phyloP scores from a whole-genome alignment of 257 asterid genomes.

The Anisodus acutangulus region DNA sequence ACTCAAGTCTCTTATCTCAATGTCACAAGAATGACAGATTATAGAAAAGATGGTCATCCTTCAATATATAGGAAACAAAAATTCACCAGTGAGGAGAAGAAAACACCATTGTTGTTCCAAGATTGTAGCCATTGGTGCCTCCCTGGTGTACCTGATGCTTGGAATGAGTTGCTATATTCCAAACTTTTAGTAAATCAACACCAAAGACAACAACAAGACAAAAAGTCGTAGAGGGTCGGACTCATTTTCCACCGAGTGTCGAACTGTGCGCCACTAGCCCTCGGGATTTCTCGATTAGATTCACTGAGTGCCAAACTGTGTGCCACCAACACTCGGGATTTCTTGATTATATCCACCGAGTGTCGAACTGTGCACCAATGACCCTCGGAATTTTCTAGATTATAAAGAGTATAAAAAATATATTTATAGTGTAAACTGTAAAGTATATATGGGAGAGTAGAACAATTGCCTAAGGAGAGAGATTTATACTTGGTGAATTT shows the following conservation, averaged over 20 bases:
- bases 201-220: constrained; percentile 41
- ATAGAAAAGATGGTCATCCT: constrained; percentile 70
- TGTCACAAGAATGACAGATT: constrained; percentile 68
- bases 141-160: constrained; percentile 80
- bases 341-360: neutral
- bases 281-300: too few relatives aligned
- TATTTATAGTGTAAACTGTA: constrained; percentile 3
- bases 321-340: too few relatives aligned
- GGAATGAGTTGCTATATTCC: constrained; percentile 73
- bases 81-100: constrained; percentile 50
- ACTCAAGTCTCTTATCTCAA: constrained; percentile 54
- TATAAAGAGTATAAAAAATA: neutral
- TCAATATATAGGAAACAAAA: constrained; percentile 59
- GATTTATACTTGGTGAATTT: neutral
- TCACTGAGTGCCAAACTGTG: too few relatives aligned
- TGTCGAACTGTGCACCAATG: neutral
- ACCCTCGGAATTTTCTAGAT: neutral
- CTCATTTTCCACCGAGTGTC: neutral
- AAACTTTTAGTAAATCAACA: constrained; percentile 52
- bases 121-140: constrained; percentile 94
- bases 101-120: constrained; percentile 44
- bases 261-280: too few relatives aligned
- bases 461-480: neutral
- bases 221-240: constrained; percentile 23
- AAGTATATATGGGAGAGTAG: neutral